Evolutionary conservation across 805 yeast genomes (phyloP), one percentile per base, ranked within the genome.

Genomic region (Myxozyma vanderwaltii): DNA sequence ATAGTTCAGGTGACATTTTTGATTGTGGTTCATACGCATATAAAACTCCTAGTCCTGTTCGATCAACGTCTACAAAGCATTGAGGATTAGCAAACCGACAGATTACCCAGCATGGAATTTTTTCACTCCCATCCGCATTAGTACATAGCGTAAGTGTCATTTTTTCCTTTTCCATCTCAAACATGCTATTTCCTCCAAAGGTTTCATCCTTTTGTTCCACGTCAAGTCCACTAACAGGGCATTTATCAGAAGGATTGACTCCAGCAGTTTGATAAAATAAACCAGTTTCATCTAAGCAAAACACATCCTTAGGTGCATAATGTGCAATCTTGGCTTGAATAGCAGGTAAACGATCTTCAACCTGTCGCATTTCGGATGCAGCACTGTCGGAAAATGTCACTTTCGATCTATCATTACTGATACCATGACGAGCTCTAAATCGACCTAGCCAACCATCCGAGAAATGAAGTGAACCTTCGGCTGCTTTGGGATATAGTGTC

Each of bases 391-490:
- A 15, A 19, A n/a, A 19, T 24, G 53, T 31, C 15, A 41, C 21
- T 8, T 7, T 8, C 17, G 17, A 12, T 15, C 38, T 45, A 40
- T 43, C 27, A 48, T 19, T 43, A 4, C 19, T 51, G 36, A 59
- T 55, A 7, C 45, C 48, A 43, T 62, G 65, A 3, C 65, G 56
- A 17, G 41, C 26, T 39, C 59, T 60, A 54, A 62, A 62, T 19
- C 65, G 51, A 15, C 61, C 54, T 19, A 62, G 51, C 65, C 65
- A 62, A 21, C 65, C 65, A 44, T 62, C 65, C 4, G 65, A 62
- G 41, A 62, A 62, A 44, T 58, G 60, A 27, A 62, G 54, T 21
- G 62, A 53, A 39, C 49, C 51, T 15, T 55, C 58, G 21, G 51
- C 39, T 1, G 59, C 52, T n/a, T 38, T 24, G 3, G 59, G 63